Conservation (phyloP, 805 yeast species). For the Tetrapisispora pingtungensis region DNA sequence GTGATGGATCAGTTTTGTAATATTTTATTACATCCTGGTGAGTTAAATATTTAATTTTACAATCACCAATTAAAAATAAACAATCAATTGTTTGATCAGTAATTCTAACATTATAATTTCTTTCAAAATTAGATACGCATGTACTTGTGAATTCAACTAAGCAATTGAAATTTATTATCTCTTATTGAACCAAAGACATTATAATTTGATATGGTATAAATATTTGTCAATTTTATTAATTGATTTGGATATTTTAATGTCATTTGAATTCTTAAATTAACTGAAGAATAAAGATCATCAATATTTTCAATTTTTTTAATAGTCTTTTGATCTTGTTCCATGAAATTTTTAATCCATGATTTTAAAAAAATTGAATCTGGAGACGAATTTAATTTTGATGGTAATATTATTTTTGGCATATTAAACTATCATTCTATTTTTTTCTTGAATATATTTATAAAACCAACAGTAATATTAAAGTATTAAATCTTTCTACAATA, state of each 20-base stretch:
- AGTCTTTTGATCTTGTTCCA: conserved; percentile 1
- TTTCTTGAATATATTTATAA: too few relatives aligned
- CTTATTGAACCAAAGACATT: conserved; percentile 20
- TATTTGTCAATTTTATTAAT: conserved; percentile 14
- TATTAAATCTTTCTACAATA: too few relatives aligned
- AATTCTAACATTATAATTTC: conserved; percentile 15
- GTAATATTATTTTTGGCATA: conserved; percentile 16
- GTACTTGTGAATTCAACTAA: conserved; percentile 27
- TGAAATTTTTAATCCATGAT: conserved; percentile 16
- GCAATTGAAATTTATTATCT: conserved; percentile 18
- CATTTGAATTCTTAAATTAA: conserved; percentile 11
- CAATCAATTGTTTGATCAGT: conserved; percentile 20
- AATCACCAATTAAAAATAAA: conserved; percentile 21
- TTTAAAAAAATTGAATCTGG: conserved; percentile 18
- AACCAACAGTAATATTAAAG: too few relatives aligned
- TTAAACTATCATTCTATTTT: not conserved
- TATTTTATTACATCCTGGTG: not conserved
- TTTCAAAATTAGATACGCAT: conserved; percentile 24
- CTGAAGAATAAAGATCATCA: conserved; percentile 4
- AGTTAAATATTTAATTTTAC: conserved; percentile 6
- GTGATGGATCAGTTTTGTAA: not conserved
- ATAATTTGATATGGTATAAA: conserved; percentile 15
- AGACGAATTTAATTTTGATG: conserved; percentile 6
- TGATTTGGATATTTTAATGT: not conserved
- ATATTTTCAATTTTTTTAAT: conserved; percentile 3